Evolutionary conservation across 352 stramenopile species (phyloP), one percentile per base, ranked within the genome.

Genomic region (Hyaloperonospora arabidopsidis): DNA sequence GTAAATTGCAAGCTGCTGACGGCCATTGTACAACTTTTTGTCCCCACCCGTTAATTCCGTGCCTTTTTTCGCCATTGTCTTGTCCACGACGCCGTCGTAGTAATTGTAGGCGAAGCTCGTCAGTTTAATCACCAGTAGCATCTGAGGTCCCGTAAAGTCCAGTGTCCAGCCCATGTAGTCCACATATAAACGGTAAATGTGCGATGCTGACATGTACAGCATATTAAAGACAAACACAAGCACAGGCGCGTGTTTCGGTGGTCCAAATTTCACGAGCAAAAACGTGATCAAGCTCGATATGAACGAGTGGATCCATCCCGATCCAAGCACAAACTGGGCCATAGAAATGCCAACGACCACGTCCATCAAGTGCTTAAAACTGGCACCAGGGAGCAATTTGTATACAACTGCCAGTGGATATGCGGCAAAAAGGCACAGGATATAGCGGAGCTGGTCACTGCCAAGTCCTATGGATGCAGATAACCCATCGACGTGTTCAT

Each of bases 91-190:
- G 43, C 93, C 93, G 61, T 98, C 95, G 65, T 96, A 96, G 55
- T 98, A 86, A 67, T 98, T 98, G 79, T 91, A 98, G n/a, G 90
- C 94, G 61, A 98, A 96, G 68, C 91, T 95, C 53, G 95, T 98
- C 32, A 98, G 80, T 68, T 98, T 98, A 74, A 98, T 97, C 28
- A 96, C 90, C 21, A 98, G 73, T 46, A 98, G 74, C 92, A 97
- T 97, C 66, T 96, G 87, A 15, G 79, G 63, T 1, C 68, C 88
- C 0, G 86, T 96, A 45, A 86, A 89, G 68, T 97, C 89, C 23
- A 95, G 38, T 17, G 52, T 91, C 78, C 78, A 93, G 62, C 84
- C 84, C 78, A 98, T 93, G 67, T 98, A 98, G 63, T 98, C 95
- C 41, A 97, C 88, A 52, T 95, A 96, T 35, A 97, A 66, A 59